phyloP scores from a whole-genome alignment of 805 yeast genomes.

The Zygosaccharomyces rouxii region DNA sequence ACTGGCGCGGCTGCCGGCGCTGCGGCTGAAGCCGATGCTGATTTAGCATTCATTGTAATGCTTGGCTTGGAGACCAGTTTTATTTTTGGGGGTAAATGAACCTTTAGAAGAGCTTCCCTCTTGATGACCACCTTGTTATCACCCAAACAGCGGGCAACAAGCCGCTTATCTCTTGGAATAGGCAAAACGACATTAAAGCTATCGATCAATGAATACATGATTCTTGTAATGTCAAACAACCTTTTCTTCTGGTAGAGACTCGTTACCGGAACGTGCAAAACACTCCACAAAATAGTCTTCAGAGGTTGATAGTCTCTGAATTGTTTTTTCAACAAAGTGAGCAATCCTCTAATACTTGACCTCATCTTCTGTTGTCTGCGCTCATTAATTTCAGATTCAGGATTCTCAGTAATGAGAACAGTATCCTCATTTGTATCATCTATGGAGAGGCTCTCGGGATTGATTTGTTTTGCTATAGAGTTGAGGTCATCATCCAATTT shows the following conservation, averaged over 20 bases:
- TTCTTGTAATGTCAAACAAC: slow-evolving; percentile 59
- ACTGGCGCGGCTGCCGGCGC: not conserved
- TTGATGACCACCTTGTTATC: slow-evolving; percentile 54
- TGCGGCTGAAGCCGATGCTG: not conserved
- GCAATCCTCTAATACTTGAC: slow-evolving; percentile 28
- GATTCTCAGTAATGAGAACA: slow-evolving; percentile 19
- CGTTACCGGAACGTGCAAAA: slow-evolving; percentile 56
- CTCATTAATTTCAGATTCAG: slow-evolving; percentile 19
- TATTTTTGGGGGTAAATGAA: slow-evolving; percentile 25
- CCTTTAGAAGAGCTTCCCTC: slow-evolving; percentile 43
- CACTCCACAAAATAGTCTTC: slow-evolving; percentile 59
- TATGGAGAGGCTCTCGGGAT: slow-evolving; percentile 18
- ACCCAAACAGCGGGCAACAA: slow-evolving; percentile 55
- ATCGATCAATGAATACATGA: slow-evolving; percentile 60
- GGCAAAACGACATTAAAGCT: slow-evolving; percentile 57
- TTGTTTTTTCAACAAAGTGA: slow-evolving; percentile 23
- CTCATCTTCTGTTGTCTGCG: slow-evolving; percentile 24
- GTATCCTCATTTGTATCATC: slow-evolving; percentile 22
- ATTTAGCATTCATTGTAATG: not conserved
- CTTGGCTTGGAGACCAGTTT: slow-evolving; percentile 14
- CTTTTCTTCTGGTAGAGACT: slow-evolving; percentile 57
- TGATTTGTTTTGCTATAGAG: slow-evolving; percentile 28
- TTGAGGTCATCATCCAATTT: slow-evolving; percentile 64
- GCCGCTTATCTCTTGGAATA: slow-evolving; percentile 62
- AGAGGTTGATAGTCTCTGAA: slow-evolving; percentile 49